Base-by-base conservation (phyloP, 2,329 filamentous ascomycete species). In the Beauveria medogensis region DNA sequence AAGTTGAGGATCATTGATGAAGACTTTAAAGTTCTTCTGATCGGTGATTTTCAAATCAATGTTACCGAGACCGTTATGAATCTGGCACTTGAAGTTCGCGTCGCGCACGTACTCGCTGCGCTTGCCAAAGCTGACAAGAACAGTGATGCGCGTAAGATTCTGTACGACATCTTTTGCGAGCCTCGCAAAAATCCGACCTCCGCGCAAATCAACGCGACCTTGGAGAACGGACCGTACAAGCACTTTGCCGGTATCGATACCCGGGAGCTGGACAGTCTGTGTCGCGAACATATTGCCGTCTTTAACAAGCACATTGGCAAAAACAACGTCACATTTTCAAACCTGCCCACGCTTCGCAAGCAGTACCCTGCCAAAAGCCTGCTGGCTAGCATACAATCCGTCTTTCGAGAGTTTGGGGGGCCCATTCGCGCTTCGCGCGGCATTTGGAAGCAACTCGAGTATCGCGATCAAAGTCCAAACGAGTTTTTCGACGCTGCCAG, bases 401-500 rank as follows among this genome's bases (percentile, higher is more conserved):
- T 46, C 26, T 56, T 37, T 26, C 10, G 43, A 6, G 54, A 56
- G n/a, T 7, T 56, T 28, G 28, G 5, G 9, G 26, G 10, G 16
- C 14, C 43, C 4, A 46, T 28, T 14, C 16, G 8, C 12, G 18
- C 3, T n/a, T 20, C 48, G 18, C 48, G 48, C 48, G 16, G 12
- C 24, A 28, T 28, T 8, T 51, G 48, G 48, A 18, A 18, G 26
- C 34, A 3, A 8, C 37, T 41, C 18, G n/a, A 54, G 51, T 14
- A 41, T 41, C 28, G 18, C 28, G 51, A 37, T 2, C 34, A 37
- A 37, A 37, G 34, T 6, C 14, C 34, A 37, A 37, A 16, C 14
- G 58, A 54, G 16, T 60, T 54, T 5, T 43, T 48, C 9, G 58
- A 61, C 59, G 54, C 53, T 20, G 26, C 46, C 2, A 68, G 70